phyloP scores from a whole-genome alignment of 2,329 filamentous ascomycete genomes.

The Neofusicoccum sp. region DNA sequence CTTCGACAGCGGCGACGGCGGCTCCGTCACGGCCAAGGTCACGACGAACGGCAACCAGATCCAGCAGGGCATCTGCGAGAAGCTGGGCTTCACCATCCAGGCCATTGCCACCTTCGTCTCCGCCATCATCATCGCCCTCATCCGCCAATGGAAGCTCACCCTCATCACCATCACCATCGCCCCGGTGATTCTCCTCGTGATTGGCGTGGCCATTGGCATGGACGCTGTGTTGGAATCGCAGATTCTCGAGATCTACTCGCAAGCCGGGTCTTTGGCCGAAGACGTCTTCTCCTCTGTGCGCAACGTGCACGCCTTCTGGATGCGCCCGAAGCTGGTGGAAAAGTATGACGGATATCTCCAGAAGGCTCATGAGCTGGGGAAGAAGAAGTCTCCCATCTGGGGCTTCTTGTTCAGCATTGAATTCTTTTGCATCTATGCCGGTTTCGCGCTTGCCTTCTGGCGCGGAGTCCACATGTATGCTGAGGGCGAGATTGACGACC shows the following conservation, averaged over 20 bases:
- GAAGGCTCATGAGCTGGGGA: no score
- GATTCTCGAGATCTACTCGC: no score
- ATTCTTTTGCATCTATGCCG: constrained; percentile 36
- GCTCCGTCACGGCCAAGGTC: constrained; percentile 85
- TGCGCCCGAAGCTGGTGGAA: background rate
- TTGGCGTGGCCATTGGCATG: background rate
- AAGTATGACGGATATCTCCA: background rate
- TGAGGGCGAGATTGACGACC: constrained; percentile 29
- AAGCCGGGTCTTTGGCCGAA: no score
- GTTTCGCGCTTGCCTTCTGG: constrained; percentile 40
- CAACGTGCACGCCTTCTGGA: no score
- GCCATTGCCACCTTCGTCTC: constrained; percentile 42
- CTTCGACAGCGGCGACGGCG: constrained; percentile 58
- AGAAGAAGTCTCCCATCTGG: no score
- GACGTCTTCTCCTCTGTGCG: no score
- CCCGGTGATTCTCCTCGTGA: background rate
- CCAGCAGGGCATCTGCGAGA: constrained; percentile 56
- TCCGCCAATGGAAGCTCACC: constrained; percentile 53
- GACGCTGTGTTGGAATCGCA: no score
- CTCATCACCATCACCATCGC: constrained; percentile 39
- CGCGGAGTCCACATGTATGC: constrained; percentile 37
- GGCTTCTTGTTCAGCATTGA: background rate
- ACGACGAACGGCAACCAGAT: constrained; percentile 54
- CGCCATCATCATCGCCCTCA: constrained; percentile 53
- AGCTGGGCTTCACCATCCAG: constrained; percentile 46